Conservation (phyloP, 345 rosid genomes). For the Populus deltoides region DNA sequence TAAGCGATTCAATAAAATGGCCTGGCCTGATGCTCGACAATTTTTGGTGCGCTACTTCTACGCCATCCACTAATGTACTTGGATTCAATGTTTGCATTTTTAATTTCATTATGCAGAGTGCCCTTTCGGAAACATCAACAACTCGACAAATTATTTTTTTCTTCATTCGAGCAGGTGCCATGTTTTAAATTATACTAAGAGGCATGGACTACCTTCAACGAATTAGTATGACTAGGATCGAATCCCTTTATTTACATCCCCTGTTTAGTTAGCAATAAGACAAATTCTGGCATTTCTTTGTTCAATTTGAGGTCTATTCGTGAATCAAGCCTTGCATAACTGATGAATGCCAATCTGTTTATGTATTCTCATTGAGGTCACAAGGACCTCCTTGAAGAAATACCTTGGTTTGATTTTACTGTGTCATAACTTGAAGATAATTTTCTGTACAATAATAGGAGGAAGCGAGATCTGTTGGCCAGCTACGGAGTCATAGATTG, state of each 20-base stretch:
- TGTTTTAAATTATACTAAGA: not conserved
- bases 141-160: not conserved
- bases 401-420: not conserved
- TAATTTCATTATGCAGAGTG: not conserved
- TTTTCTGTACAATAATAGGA: conserved; percentile 43
- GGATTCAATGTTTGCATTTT: not conserved
- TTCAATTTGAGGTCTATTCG: not conserved
- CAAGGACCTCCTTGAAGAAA: not conserved
- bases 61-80: not conserved
- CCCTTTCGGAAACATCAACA: not conserved
- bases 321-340: not conserved
- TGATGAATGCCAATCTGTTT: not conserved
- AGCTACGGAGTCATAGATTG: conserved; percentile 65
- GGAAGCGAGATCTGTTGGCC: conserved; percentile 92
- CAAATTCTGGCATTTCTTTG: not conserved
- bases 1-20: conserved; percentile 75
- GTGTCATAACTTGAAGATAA: not conserved
- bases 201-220: not conserved
- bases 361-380: not conserved
- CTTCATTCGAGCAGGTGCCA: not conserved
- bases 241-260: not conserved
- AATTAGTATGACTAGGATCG: not conserved
- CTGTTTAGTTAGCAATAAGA: not conserved
- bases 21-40: conserved; percentile 92
- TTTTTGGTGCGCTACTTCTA: conserved; percentile 54